Conservation (phyloP, 352 stramenopile genomes). For the Thalassiosira hispida region DNA sequence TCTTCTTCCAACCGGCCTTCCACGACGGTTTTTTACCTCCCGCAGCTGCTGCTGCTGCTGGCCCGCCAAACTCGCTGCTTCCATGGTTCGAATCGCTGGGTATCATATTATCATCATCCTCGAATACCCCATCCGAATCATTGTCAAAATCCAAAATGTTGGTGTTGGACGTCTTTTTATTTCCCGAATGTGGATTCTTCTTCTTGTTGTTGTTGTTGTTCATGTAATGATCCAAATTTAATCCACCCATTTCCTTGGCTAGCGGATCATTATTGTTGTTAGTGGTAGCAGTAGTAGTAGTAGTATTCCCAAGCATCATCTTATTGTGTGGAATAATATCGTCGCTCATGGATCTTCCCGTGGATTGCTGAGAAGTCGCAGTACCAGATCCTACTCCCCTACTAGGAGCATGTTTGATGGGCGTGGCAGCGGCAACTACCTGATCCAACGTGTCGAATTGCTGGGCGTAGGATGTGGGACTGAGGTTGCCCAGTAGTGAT, state of each 20-base stretch:
- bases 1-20: conserved; percentile 10
- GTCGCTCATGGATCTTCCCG: background rate
- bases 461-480: conserved; percentile 36
- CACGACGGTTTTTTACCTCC: conserved; percentile 12
- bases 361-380: background rate
- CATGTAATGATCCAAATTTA: conserved; percentile 3
- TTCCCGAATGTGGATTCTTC: background rate
- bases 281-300: too few relatives aligned
- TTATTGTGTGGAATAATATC: too few relatives aligned
- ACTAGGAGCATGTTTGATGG: background rate
- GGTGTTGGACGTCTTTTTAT: background rate
- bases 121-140: conserved; percentile 28
- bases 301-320: too few relatives aligned
- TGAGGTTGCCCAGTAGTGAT: conserved; percentile 33
- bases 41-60: too few relatives aligned
- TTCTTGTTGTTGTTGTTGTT: background rate
- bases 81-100: background rate
- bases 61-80: background rate
- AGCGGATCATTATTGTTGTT: background rate
- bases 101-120: conserved; percentile 17
- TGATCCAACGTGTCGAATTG: conserved; percentile 48
- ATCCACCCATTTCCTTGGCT: conserved; percentile 14
- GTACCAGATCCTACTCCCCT: conserved; percentile 1
- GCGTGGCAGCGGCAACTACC: conserved; percentile 17
- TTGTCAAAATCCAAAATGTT: conserved; percentile 38